phyloP scores from a whole-genome alignment of 2,329 filamentous ascomycete genomes.

The Cytospora chrysosperma region DNA sequence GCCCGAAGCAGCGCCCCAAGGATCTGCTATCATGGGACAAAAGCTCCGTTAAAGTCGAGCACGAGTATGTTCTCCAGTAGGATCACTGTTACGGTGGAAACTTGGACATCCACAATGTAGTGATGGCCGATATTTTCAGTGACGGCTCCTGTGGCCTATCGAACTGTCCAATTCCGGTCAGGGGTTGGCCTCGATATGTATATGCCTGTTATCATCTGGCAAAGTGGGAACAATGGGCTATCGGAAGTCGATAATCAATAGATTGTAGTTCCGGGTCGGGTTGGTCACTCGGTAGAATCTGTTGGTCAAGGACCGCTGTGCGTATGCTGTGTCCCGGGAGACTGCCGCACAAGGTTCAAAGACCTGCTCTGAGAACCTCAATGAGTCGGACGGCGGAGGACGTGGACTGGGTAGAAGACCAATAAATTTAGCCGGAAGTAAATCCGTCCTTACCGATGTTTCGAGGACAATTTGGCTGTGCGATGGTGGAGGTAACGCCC shows the following conservation, averaged over 20 bases:
- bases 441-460: slow-evolving; percentile 6
- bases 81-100: not conserved
- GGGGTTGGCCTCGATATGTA: slow-evolving; percentile 8
- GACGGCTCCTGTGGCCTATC: not conserved
- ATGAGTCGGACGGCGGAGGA: slow-evolving; percentile 10
- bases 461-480: slow-evolving; percentile 21
- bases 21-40: slow-evolving; percentile 4
- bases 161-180: not conserved
- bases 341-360: slow-evolving; percentile 11
- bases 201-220: slow-evolving; percentile 2
- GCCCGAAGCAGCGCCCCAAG: not conserved
- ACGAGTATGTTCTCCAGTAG: not conserved
- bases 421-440: slow-evolving; percentile 1
- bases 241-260: slow-evolving; percentile 9
- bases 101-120: not conserved
- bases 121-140: not conserved
- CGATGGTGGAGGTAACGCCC: not conserved
- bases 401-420: slow-evolving; percentile 15
- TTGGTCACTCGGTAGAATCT: slow-evolving; percentile 31
- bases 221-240: not conserved
- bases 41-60: slow-evolving; percentile 13
- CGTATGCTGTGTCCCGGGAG: slow-evolving; percentile 24
- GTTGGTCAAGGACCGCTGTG: slow-evolving; percentile 27
- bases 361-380: slow-evolving; percentile 2
- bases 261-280: slow-evolving; percentile 1